Evolutionary conservation across 1,284 basidiomycete genomes (phyloP), one percentile per base, ranked within the genome.

Genomic region (Ceratobasidium sp.): DNA sequence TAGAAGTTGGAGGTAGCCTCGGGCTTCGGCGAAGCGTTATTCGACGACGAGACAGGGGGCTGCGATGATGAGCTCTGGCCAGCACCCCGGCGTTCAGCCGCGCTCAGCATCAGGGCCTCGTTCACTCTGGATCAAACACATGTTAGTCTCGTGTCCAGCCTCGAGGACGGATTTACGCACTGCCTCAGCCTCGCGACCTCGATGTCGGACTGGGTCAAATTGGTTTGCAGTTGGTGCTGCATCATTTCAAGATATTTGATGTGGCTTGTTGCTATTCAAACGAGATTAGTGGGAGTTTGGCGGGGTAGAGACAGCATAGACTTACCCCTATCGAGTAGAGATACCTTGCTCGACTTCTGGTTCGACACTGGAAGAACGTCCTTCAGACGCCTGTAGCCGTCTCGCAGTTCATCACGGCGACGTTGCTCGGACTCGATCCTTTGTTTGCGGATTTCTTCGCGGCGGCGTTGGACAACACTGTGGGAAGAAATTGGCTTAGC

Each of bases 301-400:
- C 14, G 36, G 41, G 75, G 58, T 61, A 71, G 32, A 52, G 60
- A 69, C 59, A n/a, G 72, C 46, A n/a, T 10, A 36, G 34, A 84
- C 86, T 74, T 77, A 93, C 92, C 92, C 77, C 93, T 88, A 78
- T 95, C 93, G 77, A 96, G 87, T 73, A 95, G 84, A 74, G 88
- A 91, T 67, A 93, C 90, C 83, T 96, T 95, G 86, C 90, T 92
- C 18, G 89, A 89, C 84, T 94, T 92, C 85, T 94, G 92, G 83
- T 92, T 93, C 59, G 90, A 91, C 71, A 88, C 84, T 28, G 93
- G 93, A 74, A 96, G 88, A 67, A 89, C 89, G 76, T 92, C 90
- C 85, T 92, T 93, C 81, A 96, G 88, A 72, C 90, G 86, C 78
- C 89, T 87, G 82, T 95, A 96, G 72, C 93, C 93, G 74, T 94